Evolutionary conservation across 1,284 basidiomycete species (phyloP), one percentile per base, ranked within the genome.

Genomic region (Termitomyces sp.): DNA sequence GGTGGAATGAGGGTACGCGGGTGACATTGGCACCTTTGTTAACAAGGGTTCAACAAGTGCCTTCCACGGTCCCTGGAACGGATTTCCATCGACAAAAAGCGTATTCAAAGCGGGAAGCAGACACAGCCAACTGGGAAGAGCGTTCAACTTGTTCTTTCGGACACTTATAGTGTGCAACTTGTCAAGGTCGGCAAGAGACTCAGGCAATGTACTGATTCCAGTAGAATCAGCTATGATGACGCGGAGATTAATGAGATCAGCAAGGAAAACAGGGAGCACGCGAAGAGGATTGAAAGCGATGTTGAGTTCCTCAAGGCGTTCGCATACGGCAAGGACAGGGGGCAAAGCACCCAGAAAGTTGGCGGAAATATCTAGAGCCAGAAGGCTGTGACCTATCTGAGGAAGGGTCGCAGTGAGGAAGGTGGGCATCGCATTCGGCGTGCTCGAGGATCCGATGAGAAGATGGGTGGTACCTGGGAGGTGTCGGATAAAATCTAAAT

Each of bases 61-160:
- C 65, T 85, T 83, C 94, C 95, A 98, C 2, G 93, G 89, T 3
- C 90, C 88, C 59, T 91, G 86, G 71, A 98, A 97, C 7, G 92
- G 90, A 68, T 99, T 99, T 31, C 88, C 90, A 62, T 98, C 96
- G 30, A 99, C 83, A 59, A 89, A 87, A 2, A 99, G 77, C 4
- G 87, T 88, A 69, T 96, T 92, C 47, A 99, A 79, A 39, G 83
- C 82, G 17, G 83, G 79, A 31, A 99, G 78, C 33, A 90, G 81
- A 68, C 91, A 92, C 42, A 99, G 78, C 96, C 97, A 99, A 58
- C 89, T 85, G 3, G 96, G 96, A 30, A 99, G 78, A n/a, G 87
- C 82, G 61, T 91, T 80, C 65, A 99, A 78, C 66, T 88, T 88
- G 72, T 99, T 99, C 64, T 87, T 77, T 54, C 94, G 85, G 47